A percentile compares a stretch with the other conserved stretches of the same genome.
Conservation (phyloP, 345 rosid species). For the Conringia planisiliqua region DNA sequence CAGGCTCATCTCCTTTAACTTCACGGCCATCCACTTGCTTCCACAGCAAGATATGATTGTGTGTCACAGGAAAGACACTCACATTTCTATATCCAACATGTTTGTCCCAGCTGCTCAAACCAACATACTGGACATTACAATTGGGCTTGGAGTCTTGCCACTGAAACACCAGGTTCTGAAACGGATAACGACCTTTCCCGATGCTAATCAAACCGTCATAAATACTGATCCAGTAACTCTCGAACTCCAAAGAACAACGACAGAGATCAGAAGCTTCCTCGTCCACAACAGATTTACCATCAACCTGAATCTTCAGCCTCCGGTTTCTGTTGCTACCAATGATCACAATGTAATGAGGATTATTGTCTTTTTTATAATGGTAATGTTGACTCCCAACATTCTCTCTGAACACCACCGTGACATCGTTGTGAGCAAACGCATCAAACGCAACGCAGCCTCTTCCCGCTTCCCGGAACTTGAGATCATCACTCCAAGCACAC, state of each 20-base stretch:
- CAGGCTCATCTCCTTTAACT: slow-evolving; percentile 45
- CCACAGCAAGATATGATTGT: slow-evolving; percentile 75
- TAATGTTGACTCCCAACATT: slow-evolving; percentile 90
- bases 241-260: slow-evolving; percentile 65
- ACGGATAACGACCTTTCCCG: slow-evolving; percentile 93
- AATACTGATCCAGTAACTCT: slow-evolving; percentile 92
- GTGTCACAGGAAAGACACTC: slow-evolving; percentile 78
- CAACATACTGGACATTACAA: slow-evolving; percentile 74
- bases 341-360: slow-evolving; percentile 95
- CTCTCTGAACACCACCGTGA: slow-evolving; percentile 91
- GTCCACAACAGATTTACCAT: slow-evolving; percentile 83
- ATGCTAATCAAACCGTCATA: slow-evolving; percentile 88
- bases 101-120: slow-evolving; percentile 93
- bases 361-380: slow-evolving; percentile 83
- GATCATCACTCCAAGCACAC: slow-evolving; percentile 97
- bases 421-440: slow-evolving; percentile 94
- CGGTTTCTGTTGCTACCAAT: slow-evolving; percentile 92
- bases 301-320: slow-evolving; percentile 84
- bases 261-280: slow-evolving; percentile 71
- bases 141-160: slow-evolving; percentile 92
- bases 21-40: slow-evolving; percentile 70
- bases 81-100: slow-evolving; percentile 97
- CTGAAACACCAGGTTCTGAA: slow-evolving; percentile 84
- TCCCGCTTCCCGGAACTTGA: slow-evolving; percentile 85
- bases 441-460: slow-evolving; percentile 97